A percentile compares a stretch with the other conserved stretches of the same genome.
Conservation (phyloP, 2,329 filamentous ascomycete species). For the Didymella glomerata region DNA sequence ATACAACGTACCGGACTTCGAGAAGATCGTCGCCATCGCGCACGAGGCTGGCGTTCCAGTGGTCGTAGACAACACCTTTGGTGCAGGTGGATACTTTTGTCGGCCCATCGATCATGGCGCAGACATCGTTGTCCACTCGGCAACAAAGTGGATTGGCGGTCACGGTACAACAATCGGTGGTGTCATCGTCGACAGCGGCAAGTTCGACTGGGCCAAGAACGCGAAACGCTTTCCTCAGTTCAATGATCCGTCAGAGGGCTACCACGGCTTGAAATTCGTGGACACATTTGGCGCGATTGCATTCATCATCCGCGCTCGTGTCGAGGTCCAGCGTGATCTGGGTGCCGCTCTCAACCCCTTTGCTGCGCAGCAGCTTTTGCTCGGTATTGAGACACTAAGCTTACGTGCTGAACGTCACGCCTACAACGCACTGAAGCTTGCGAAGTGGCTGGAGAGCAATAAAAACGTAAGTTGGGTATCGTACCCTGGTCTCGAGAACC, state of each 20-base stretch:
- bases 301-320: constrained; percentile 84
- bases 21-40: constrained; percentile 82
- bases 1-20: constrained; percentile 92
- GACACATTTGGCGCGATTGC: constrained; percentile 86
- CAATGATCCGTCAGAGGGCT: constrained; percentile 84
- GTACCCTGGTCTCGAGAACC: constrained; percentile 86
- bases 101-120: constrained; percentile 89
- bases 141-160: constrained; percentile 91
- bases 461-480: constrained; percentile 90
- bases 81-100: constrained; percentile 87
- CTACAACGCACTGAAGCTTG: constrained; percentile 80
- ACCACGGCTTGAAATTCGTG: constrained; percentile 94
- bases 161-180: constrained; percentile 93
- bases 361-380: constrained; percentile 87
- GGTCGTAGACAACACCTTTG: constrained; percentile 88
- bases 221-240: constrained; percentile 90
- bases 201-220: constrained; percentile 92
- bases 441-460: constrained; percentile 83
- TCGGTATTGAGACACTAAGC: constrained; percentile 89
- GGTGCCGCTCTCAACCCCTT: constrained; percentile 87
- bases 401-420: constrained; percentile 87
- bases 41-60: constrained; percentile 70
- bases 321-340: constrained; percentile 89
- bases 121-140: constrained; percentile 93
- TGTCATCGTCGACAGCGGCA: constrained; percentile 85